Conservation (phyloP, 148 eudicot genomes). For the Fagopyrum esculentum region DNA sequence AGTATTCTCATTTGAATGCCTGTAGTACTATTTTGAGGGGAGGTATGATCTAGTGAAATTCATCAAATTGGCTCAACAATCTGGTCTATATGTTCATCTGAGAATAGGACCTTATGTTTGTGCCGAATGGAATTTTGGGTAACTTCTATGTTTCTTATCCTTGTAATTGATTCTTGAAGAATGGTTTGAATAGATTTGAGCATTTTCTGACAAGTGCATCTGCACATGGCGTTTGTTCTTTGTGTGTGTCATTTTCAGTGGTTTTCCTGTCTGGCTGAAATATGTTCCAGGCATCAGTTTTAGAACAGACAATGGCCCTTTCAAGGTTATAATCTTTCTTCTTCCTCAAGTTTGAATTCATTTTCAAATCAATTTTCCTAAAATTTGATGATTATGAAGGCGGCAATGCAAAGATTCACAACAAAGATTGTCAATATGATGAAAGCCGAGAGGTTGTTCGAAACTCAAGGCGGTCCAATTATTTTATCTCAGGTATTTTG, state of each 20-base stretch:
- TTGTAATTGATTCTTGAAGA: neutral
- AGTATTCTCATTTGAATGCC: conserved; percentile 12
- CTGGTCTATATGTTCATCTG: conserved; percentile 81
- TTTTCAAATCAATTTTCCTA: conserved; percentile 8
- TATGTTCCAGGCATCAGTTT: conserved; percentile 82
- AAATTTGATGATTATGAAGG: conserved; percentile 26
- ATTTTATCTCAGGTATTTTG: conserved; percentile 74
- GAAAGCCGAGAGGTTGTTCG: conserved; percentile 68
- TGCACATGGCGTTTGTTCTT: neutral
- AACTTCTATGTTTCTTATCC: conserved; percentile 18
- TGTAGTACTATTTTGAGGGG: conserved; percentile 77
- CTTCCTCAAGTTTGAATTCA: neutral
- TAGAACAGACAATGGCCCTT: conserved; percentile 83
- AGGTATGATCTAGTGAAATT: conserved; percentile 87
- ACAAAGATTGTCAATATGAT: conserved; percentile 80
- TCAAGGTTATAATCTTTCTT: conserved; percentile 47
- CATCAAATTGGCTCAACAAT: conserved; percentile 64
- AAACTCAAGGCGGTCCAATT: conserved; percentile 92
- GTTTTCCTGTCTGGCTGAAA: conserved; percentile 93
- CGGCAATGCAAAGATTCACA: conserved; percentile 81
- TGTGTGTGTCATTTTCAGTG: conserved; percentile 34
- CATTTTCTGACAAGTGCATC: neutral
- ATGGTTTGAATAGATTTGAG: neutral
- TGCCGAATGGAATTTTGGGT: conserved; percentile 99
- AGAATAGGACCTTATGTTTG: conserved; percentile 93